A percentile compares a stretch with the other conserved stretches of the same genome.
Conservation (phyloP, 305 asterid species). For the Fraxinus floribunda region DNA sequence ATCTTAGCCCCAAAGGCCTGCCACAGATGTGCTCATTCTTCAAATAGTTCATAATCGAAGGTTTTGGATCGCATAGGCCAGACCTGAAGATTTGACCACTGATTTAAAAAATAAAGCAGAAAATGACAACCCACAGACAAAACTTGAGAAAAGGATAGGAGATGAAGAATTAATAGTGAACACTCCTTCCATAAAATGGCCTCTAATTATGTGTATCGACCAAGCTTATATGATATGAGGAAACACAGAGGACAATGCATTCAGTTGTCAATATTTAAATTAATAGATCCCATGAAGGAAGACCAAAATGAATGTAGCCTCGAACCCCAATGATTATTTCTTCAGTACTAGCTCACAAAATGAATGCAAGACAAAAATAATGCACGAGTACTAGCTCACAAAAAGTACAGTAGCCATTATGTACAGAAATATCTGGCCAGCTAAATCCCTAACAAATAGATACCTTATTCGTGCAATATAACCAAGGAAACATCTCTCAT, state of each 20-base stretch:
- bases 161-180: not conserved
- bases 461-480: not conserved
- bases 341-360: not conserved
- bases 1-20: constrained; percentile 88
- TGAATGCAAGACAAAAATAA: not conserved
- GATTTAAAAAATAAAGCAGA: not conserved
- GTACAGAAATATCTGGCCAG: not conserved
- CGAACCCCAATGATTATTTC: not conserved
- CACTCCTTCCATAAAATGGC: not conserved
- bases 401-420: not conserved
- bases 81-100: constrained; percentile 47
- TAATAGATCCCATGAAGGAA: not conserved
- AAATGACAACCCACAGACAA: not conserved
- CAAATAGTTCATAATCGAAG: constrained; percentile 52
- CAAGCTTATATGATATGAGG: not conserved
- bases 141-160: not conserved
- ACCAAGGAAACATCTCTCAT: not conserved
- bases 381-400: not conserved
- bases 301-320: no score
- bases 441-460: not conserved
- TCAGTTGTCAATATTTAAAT: not conserved
- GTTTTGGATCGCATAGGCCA: constrained; percentile 64
- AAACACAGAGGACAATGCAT: not conserved
- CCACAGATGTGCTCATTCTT: constrained; percentile 93
- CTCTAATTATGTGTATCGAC: not conserved